Conservation (phyloP, 2,329 filamentous ascomycete genomes). For the Verruconis gallopava region DNA sequence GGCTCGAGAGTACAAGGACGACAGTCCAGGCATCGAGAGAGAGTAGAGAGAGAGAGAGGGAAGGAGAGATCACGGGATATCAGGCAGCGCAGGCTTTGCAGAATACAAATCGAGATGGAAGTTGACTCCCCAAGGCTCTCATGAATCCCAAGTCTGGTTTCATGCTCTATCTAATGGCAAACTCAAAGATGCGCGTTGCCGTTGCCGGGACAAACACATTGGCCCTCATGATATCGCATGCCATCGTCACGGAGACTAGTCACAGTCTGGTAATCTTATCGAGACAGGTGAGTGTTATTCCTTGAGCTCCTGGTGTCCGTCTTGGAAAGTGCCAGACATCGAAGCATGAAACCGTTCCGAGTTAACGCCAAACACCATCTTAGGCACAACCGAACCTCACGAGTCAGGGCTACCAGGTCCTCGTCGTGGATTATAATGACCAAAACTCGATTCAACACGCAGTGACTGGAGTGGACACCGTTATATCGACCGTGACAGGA, state of each 20-base stretch:
- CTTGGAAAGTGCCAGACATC: no score
- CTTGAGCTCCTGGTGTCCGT: not conserved
- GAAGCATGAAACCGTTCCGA: not conserved
- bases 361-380: not conserved
- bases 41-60: not conserved
- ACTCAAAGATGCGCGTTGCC: constrained; percentile 41
- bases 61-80: not conserved
- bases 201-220: constrained; percentile 50
- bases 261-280: constrained; percentile 62
- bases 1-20: not conserved
- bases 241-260: constrained; percentile 47
- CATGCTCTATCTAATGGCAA: constrained; percentile 1
- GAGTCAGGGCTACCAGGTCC: constrained; percentile 49
- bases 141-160: not conserved
- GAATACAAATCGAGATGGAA: not conserved
- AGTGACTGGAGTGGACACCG: constrained; percentile 58
- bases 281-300: constrained; percentile 37
- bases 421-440: constrained; percentile 54
- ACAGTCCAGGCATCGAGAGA: no score
- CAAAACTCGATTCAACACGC: constrained; percentile 46
- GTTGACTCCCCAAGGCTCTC: not conserved
- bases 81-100: not conserved
- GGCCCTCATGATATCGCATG: constrained; percentile 43
- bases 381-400: constrained; percentile 42
- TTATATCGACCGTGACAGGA: constrained; percentile 62